Conservation (phyloP, 202 grass and related monocot species). For the Elaeis oleifera region DNA sequence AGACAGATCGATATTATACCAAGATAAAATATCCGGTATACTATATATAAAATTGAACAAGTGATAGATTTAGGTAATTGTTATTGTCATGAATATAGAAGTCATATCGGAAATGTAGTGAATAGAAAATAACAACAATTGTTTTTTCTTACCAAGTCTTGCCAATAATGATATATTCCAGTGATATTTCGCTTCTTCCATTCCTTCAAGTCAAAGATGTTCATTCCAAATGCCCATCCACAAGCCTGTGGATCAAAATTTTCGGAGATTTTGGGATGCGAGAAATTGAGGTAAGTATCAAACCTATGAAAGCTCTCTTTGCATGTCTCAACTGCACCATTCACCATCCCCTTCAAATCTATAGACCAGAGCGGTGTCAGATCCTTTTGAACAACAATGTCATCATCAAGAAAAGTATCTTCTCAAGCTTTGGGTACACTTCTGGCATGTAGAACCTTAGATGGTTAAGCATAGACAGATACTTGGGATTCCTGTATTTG, state of each 20-base stretch:
- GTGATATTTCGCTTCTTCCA: constrained; percentile 95
- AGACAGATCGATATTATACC: too few species aligned
- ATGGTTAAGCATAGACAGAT: constrained; percentile 95
- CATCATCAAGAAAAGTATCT: constrained; percentile 94
- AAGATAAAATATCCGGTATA: too few species aligned
- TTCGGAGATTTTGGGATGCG: constrained; percentile 72
- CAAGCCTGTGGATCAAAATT: constrained; percentile 88
- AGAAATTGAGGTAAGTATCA: constrained; percentile 93
- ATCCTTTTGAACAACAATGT: constrained; percentile 87
- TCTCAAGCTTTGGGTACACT: constrained; percentile 85
- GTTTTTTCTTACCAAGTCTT: constrained; percentile 66
- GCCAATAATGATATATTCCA: constrained; percentile 98
- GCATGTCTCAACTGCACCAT: constrained; percentile 94
- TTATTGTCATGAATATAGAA: too few species aligned
- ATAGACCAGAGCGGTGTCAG: constrained; percentile 71
- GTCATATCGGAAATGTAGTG: background rate
- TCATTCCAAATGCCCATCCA: constrained; percentile 99
- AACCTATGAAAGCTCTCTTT: constrained; percentile 97
- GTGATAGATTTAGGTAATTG: too few species aligned
- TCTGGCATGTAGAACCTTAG: constrained; percentile 97
- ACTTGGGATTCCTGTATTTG: constrained; percentile 94
- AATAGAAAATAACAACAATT: background rate
- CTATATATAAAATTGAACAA: too few species aligned
- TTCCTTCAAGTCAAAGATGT: constrained; percentile 83
- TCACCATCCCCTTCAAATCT: constrained; percentile 92